A percentile compares a stretch with the other conserved stretches of the same genome.
These are phyloP conservation scores for Fusarium solani-melongenae DNA, from an alignment of 2,329 filamentous ascomycete species.

Conservation along the genomic window DNA sequence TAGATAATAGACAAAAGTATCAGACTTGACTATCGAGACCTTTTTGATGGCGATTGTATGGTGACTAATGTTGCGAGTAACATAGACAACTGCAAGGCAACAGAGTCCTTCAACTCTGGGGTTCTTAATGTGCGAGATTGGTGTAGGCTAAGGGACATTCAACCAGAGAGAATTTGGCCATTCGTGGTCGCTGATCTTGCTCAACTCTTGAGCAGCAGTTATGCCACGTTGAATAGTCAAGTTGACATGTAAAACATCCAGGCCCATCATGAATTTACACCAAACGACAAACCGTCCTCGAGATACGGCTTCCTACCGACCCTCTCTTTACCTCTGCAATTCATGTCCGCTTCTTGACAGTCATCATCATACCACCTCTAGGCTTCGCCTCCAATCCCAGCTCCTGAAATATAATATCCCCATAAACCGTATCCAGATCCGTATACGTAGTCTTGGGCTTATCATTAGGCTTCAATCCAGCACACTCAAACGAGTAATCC, in stretches of 20 bases:
- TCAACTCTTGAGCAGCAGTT: not conserved
- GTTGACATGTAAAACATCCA: not conserved
- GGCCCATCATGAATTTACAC: not conserved
- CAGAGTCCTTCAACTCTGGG: not conserved
- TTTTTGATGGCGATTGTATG: not conserved
- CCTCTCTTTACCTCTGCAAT: too few species aligned
- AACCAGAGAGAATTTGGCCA: not conserved
- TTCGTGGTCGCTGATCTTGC: not conserved
- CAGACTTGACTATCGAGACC: not conserved
- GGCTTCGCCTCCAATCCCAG: slow-evolving; percentile 34
- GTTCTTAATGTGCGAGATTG: not conserved
- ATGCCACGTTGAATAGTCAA: not conserved
- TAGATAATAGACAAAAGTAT: slow-evolving; percentile 11
- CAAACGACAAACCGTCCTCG: not conserved
- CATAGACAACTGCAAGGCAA: not conserved
- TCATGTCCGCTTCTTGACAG: slow-evolving; percentile 11
- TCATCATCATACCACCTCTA: slow-evolving; percentile 40
- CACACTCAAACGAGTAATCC: slow-evolving; percentile 42
- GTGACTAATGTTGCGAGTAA: not conserved
- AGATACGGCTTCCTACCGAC: not conserved
- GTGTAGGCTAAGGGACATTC: not conserved
- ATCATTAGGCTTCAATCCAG: slow-evolving; percentile 12
- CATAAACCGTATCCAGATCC: slow-evolving; percentile 38
- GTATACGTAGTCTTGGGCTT: slow-evolving; percentile 35
- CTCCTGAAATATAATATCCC: slow-evolving; percentile 39